Evolutionary conservation across 1,284 basidiomycete species (phyloP), one percentile per base, ranked within the genome.

Genomic region (Porphyrellus sp.): DNA sequence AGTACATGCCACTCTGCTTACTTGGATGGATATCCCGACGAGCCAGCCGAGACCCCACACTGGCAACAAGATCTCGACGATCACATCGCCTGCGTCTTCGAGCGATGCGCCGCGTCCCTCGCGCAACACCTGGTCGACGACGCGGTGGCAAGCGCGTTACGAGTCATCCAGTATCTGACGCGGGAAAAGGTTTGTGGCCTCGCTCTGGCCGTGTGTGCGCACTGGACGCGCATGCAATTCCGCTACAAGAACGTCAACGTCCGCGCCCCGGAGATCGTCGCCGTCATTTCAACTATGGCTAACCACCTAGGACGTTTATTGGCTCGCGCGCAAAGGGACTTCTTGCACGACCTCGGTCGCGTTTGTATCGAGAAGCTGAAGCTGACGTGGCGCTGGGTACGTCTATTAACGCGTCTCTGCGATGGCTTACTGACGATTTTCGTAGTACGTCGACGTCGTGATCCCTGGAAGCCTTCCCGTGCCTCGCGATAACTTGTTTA

Each of bases 31-130:
- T 35, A 54, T 30, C 28, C 33, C 8, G 40, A 53, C 40, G 39
- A 21, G 31, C 37, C 38, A 16, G 23, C 16, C 41, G 12, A 27
- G 9, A 43, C 21, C 15, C 39, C 59, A 1, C 21, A 15, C 16
- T 64, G 56, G 61, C 39, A 60, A 41, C 31, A n/a, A n/a, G n/a
- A 33, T 38, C 46, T 65, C 28, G 53, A 62, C 8, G 35, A 33
- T 13, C 28, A 60, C 28, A 55, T 65, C 3, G 28, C 42, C 1
- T 18, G 15, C 47, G 2, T 57, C 46, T 64, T 65, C 50, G 16
- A 6, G 25, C n/a, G n/a, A 40, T 39, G 40, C 28, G 35, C 50
- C 52, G 48, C 59, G 20, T 46, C 50, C 18, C 37, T 24, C 12
- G 23, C 37, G 2, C n/a, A 43, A 35, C 41, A 11, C 20, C 18